Conservation (phyloP, 1,139 yeast species). For the Lodderomyces theae region DNA sequence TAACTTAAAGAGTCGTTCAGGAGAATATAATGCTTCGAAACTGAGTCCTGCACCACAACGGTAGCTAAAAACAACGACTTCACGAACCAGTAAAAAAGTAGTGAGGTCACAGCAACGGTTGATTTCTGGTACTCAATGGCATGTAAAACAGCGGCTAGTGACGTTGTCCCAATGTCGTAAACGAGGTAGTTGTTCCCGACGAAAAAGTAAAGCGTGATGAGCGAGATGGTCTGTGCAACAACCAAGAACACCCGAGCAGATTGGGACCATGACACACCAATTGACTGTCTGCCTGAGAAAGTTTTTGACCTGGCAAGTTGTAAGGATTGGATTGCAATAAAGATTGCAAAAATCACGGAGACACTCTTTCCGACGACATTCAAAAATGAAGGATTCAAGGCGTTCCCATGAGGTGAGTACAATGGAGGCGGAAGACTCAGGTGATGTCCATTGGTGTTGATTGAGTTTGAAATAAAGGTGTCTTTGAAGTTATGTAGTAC, state of each 20-base stretch:
- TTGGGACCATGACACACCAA: conserved; percentile 11
- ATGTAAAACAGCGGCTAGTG: conserved; percentile 29
- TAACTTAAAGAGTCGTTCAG: conserved; percentile 16
- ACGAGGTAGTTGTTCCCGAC: not conserved
- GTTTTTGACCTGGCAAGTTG: conserved; percentile 6
- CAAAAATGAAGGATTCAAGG: conserved; percentile 33
- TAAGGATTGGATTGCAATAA: conserved; percentile 21
- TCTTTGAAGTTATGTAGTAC: conserved; percentile 8
- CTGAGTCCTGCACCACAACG: conserved; percentile 29
- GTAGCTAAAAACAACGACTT: conserved; percentile 17
- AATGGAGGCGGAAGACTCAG: conserved; percentile 12
- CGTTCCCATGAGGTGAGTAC: conserved; percentile 18
- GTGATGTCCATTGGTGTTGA: not conserved
- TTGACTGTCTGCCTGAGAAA: conserved; percentile 1
- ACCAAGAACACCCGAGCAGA: conserved; percentile 10
- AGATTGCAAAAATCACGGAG: conserved; percentile 14
- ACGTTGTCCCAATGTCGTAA: conserved; percentile 1
- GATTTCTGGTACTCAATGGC: conserved; percentile 30
- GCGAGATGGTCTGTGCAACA: conserved; percentile 5
- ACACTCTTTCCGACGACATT: conserved; percentile 18
- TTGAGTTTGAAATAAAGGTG: not conserved
- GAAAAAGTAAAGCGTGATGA: conserved; percentile 3
- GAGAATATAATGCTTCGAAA: conserved; percentile 27
- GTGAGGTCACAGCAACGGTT: conserved; percentile 25
- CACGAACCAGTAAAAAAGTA: conserved; percentile 31